A percentile compares a stretch with the other conserved stretches of the same genome.
Evolutionary conservation across 768 basidiomycete genomes (phyloP).

Genomic region (Mycena maculata): DNA sequence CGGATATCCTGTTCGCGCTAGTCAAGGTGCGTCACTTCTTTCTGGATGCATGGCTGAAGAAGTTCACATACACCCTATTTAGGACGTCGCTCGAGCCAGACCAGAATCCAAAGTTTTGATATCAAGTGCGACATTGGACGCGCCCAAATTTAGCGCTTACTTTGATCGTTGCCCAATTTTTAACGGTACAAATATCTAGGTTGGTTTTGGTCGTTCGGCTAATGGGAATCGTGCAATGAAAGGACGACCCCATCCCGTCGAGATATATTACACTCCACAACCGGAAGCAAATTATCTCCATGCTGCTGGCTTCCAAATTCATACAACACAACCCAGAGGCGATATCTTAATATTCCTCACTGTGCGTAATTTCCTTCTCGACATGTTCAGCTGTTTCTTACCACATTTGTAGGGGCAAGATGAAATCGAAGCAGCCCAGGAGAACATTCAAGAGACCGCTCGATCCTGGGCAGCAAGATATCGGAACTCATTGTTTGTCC

Average conservation of each 20-base stretch:
- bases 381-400: conserved; percentile 49
- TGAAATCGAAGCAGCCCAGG: conserved; percentile 97
- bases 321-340: conserved; percentile 44
- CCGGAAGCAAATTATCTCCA: conserved; percentile 97
- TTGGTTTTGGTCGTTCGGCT: not conserved
- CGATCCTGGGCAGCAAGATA: conserved; percentile 96
- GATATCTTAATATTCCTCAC: conserved; percentile 12
- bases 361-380: not conserved
- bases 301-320: conserved; percentile 98
- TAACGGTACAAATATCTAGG: conserved; percentile 26
- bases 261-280: conserved; percentile 97
- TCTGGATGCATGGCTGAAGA: not conserved
- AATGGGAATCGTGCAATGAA: conserved; percentile 74
- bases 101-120: conserved; percentile 1
- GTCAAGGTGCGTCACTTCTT: conserved; percentile 60
- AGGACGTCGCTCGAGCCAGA: conserved; percentile 7
- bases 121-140: conserved; percentile 5
- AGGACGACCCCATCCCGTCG: conserved; percentile 95
- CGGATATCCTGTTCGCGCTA: conserved; percentile 95
- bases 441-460: conserved; percentile 97
- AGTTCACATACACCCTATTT: not conserved
- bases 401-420: conserved; percentile 95
- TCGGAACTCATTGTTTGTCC: conserved; percentile 95
- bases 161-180: conserved; percentile 79
- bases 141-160: not conserved